Evolutionary conservation across 495 filamentous ascomycete genomes (phyloP).

Genomic region (Podospora didyma): DNA sequence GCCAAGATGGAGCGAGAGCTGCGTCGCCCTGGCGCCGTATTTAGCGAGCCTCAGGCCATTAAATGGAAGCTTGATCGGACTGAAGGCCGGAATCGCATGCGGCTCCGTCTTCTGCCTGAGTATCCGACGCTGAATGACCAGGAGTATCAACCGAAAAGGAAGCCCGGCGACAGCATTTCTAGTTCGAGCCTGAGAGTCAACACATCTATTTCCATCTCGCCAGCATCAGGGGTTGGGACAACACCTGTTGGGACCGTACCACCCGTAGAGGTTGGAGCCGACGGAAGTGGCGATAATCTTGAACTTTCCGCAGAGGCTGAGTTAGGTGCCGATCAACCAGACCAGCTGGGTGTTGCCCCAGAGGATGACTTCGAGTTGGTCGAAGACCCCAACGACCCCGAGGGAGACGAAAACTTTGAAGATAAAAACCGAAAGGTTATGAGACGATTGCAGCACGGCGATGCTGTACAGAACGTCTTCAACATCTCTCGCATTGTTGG

Average conservation of each 20-base stretch:
- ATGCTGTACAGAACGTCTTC: conserved; percentile 89
- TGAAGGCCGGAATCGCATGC: conserved; percentile 93
- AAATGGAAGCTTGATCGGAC: conserved; percentile 95
- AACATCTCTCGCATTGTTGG: conserved; percentile 94
- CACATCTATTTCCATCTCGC: conserved; percentile 25
- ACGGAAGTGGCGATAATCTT: conserved; percentile 23
- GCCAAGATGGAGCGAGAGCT: conserved; percentile 70
- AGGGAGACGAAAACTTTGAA: conserved; percentile 81
- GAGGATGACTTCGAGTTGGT: conserved; percentile 96
- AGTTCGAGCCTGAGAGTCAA: conserved; percentile 38
- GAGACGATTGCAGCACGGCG: conserved; percentile 85
- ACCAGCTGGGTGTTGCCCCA: conserved; percentile 38
- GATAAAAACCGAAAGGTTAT: conserved; percentile 98
- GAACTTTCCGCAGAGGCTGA: conserved; percentile 24
- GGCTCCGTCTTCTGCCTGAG: conserved; percentile 78
- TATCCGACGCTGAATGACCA: conserved; percentile 58
- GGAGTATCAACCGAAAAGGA: conserved; percentile 84
- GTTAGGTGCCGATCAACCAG: conserved; percentile 7
- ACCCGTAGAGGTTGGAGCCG: conserved; percentile 10
- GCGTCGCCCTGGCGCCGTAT: conserved; percentile 70
- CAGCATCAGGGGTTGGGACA: conserved; percentile 9
- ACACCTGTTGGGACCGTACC: conserved; percentile 14
- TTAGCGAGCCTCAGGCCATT: conserved; percentile 57
- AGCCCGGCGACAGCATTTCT: conserved; percentile 27
- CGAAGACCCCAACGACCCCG: conserved; percentile 71